Base-by-base conservation (phyloP, 805 yeast species). In the Cyberlindnera petersonii region DNA sequence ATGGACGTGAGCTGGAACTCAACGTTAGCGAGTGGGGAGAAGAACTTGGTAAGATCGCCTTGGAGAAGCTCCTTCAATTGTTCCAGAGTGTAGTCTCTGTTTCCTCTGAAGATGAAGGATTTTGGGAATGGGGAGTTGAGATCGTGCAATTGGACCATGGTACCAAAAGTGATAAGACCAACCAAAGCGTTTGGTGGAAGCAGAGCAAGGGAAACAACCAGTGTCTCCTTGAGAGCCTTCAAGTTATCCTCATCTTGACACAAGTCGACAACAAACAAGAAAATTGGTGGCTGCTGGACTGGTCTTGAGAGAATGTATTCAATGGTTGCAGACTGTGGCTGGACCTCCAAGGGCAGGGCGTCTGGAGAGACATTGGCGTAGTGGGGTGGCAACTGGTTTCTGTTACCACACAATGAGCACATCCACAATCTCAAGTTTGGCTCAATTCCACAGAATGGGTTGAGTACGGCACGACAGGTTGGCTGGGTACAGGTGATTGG, bases 201-300 rank as follows among this genome's bases (percentile, higher is more conserved):
- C 52, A 86, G 65, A 35, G 84, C 73, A 50, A 89, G 69, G 2
- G 93, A 79, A 39, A 84, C 74, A 35, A 85, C 74, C 55, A 88
- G 71, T 24, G 91, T 72, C 50, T 86, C 95, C 56, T 85, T 86
- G 63, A 89, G 71, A 3, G 95, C 85, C 58, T 79, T 77, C 54
- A 89, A 71, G 58, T 86, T 88, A 52, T 88, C 97, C 41, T 77
- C 81, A 56, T 88, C 95, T 64, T 91, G 91, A 60, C 96, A 86
- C 46, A 87, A 66, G 61, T 89, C 98, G 48, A 89, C 79, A 22
- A 86, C 88, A 56, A 86, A 86, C 41, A 87, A 64, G 60, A 86
- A 89, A 33, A 86, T 76, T 9, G 97, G 96, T 8, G 96, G 96
- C 38, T 77, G 72, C 48, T 76, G 82, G 18, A 81, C 86, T 5